Percentiles rank a stretch among this genome's conserved stretches.
Evolutionary conservation across 2,329 filamentous ascomycete species (phyloP).

Genomic region (Fusarium nanum): DNA sequence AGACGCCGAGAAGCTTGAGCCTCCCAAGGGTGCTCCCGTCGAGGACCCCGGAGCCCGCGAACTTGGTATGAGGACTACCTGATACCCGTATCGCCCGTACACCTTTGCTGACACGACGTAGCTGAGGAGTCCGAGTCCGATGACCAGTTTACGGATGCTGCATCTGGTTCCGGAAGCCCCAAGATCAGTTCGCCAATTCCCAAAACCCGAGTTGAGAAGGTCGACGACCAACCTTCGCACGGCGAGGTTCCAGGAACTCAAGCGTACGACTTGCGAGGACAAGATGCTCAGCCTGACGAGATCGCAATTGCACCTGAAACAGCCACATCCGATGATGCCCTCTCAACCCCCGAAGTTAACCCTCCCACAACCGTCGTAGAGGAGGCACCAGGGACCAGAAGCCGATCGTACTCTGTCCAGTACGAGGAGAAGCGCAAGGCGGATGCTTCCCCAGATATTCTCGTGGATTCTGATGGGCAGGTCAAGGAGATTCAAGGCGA

Average conservation of each 20-base stretch:
- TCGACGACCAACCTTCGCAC: slow-evolving; percentile 63
- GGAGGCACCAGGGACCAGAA: slow-evolving; percentile 60
- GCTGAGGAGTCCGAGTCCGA: slow-evolving; percentile 72
- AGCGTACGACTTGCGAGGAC: slow-evolving; percentile 65
- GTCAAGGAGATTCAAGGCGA: slow-evolving; percentile 48
- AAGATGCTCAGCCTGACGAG: slow-evolving; percentile 70
- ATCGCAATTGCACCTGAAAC: slow-evolving; percentile 61
- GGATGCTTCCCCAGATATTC: slow-evolving; percentile 65
- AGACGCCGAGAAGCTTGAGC: slow-evolving; percentile 48
- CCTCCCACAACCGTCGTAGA: slow-evolving; percentile 66
- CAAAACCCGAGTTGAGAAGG: slow-evolving; percentile 68
- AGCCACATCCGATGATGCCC: slow-evolving; percentile 38
- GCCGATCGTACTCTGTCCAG: slow-evolving; percentile 56
- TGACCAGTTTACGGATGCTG: slow-evolving; percentile 76
- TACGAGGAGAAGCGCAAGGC: slow-evolving; percentile 60
- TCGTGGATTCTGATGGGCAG: slow-evolving; percentile 60
- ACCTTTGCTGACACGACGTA: slow-evolving; percentile 49
- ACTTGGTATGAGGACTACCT: slow-evolving; percentile 57
- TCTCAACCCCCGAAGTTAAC: slow-evolving; percentile 40
- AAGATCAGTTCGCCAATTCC: slow-evolving; percentile 64
- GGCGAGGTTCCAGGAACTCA: slow-evolving; percentile 72
- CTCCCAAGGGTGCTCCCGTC: slow-evolving; percentile 49
- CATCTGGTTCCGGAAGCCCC: slow-evolving; percentile 61
- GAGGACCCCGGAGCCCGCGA: slow-evolving; percentile 71
- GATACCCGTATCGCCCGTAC: not conserved